Base-by-base conservation (phyloP, 257 asterid species). In the Orobanche coerulescens region DNA sequence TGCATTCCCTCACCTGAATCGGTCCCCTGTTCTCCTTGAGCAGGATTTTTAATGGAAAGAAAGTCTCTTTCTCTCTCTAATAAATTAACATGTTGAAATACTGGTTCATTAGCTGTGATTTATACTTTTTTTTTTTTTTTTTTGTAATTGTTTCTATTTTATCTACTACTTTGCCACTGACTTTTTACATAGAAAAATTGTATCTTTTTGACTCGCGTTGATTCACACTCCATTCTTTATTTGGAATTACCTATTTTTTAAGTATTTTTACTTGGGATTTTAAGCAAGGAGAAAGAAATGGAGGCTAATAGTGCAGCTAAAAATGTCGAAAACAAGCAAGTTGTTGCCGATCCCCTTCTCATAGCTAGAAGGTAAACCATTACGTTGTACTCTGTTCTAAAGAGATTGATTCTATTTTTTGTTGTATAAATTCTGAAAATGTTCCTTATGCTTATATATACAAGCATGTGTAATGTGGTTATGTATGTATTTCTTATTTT, bases 281-380 rank as follows among this genome's bases (percentile, higher is more conserved):
- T 31, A 67, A 66, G 59, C 14, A 48, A 58, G 37, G 37, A 59
- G 63, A 51, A 54, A 28, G 28, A 56, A 43, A 50, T 58, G 80
- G 74, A 52, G 57, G 34, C 40, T 11, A 24, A 47, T n/a, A 61
- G 43, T 6, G 62, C 65, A 76, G n/a, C 55, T 19, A 18, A 23
- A 11, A 40, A 67, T 62, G 81, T 67, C 49, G 75, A 20, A 67
- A 74, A 39, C 75, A 68, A 66, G 71, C 73, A 65, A 51, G 26
- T 61, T 36, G 64, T 25, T 40, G 62, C 77, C 16, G 78, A 77
- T 68, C 52, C 81, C 18, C 16, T 82, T 19, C 67, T 77, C 31
- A 80, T 75, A 36, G 90, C 90, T 26, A 74, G 87, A 74, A 82
- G 79, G 95, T 44, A 37, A 65, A 25, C 68, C 24, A 7, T 12